Evolutionary conservation across 2,329 filamentous ascomycete genomes (phyloP).

Genomic region (Rhinocladiella similis): DNA sequence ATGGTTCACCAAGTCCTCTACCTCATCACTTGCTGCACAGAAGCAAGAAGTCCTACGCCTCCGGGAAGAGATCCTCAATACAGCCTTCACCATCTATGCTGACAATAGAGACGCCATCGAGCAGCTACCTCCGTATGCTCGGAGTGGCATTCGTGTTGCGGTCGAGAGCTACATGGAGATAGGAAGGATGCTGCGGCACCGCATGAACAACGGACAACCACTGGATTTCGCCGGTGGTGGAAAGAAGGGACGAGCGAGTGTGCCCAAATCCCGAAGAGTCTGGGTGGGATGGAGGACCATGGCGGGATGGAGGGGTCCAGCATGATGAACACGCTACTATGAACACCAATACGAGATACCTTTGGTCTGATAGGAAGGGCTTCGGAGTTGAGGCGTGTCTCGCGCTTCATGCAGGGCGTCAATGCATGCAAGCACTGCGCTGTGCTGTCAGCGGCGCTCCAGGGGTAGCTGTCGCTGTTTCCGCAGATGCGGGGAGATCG

Average conservation of each 20-base stretch:
- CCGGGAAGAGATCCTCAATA: constrained; percentile 56
- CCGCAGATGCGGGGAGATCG: neutral
- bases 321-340: constrained; percentile 9
- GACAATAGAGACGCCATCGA: constrained; percentile 59
- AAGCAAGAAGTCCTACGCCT: constrained; percentile 37
- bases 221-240: constrained; percentile 29
- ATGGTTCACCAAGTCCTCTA: constrained; percentile 62
- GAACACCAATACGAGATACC: neutral
- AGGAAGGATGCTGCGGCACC: constrained; percentile 50
- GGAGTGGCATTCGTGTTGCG: constrained; percentile 66
- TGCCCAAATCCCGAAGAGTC: constrained; percentile 50
- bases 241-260: constrained; percentile 39
- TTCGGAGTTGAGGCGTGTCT: too few species aligned
- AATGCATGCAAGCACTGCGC: too few species aligned
- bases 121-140: constrained; percentile 59
- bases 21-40: constrained; percentile 34
- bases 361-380: neutral
- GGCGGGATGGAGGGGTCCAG: constrained; percentile 30
- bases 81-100: constrained; percentile 62
- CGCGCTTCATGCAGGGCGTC: neutral
- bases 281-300: constrained; percentile 61
- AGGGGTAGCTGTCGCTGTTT: too few species aligned
- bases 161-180: constrained; percentile 79
- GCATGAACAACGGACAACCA: constrained; percentile 20
- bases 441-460: neutral